Evolutionary conservation across 345 rosid genomes (phyloP), one percentile per base, ranked within the genome.

Genomic region (Gossypium ekmanianum): DNA sequence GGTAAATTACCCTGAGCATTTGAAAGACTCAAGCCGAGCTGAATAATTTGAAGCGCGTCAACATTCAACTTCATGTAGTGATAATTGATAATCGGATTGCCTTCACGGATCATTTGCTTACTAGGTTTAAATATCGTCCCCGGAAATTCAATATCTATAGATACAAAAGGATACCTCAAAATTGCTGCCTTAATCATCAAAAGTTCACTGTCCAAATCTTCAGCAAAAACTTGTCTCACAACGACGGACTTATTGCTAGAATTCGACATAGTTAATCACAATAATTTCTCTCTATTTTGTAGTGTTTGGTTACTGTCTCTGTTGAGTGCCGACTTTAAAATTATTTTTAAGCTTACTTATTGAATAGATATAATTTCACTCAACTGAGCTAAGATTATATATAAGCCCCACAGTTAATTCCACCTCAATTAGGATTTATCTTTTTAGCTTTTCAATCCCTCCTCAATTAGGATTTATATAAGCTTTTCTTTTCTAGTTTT

Each of bases 1-100:
- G 71, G 71, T 1, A 71, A 17, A 17, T 61, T 24, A 0, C 72
- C 79, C 0, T 43, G 0, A 3, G 26, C 11, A n/a, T 72, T 65
- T 0, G 75, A 54, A 0, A 76, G 13, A 1, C 66, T 63, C 13
- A 77, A 48, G 7, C 79, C 79, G 1, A 71, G 9, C 12, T 77
- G 65, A 27, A 77, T 71, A 0, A 71, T 20, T 0, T 63, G 26
- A 1, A 77, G 12, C 0, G 20, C 64, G 12, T 77, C 72, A 1
- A 71, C 56, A 54, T 77, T 77, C 29, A 12, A n/a, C 11, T 72
- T 77, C 63, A 71, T 20, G 39, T 18, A 12, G 0, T 2, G 0
- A 22, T 77, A 71, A 20, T 16, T 61, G 7, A 22, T 0, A 9
- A 1, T 0, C 1, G 75, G 65, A 20, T 27, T 9, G 0, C 2